A percentile compares a stretch with the other conserved stretches of the same genome.
Evolutionary conservation across 1,284 basidiomycete species (phyloP).

Genomic region (Pisolithus thermaeus): DNA sequence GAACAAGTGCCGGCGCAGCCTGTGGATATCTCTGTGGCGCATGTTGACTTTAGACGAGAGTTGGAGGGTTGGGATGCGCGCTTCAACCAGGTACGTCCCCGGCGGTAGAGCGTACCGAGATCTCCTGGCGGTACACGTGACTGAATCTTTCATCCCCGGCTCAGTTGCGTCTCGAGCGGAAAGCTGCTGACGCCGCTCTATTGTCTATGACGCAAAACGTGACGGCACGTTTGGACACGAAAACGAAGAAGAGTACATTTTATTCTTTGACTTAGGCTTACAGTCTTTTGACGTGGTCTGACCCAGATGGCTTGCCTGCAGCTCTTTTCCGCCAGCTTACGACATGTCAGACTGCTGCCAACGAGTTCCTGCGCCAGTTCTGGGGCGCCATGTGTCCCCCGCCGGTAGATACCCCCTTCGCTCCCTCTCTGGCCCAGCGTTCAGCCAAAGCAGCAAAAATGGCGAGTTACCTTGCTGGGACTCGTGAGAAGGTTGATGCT

Average conservation of each 20-base stretch:
- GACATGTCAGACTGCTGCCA: constrained; percentile 87
- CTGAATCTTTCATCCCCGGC: not conserved
- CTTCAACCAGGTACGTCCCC: constrained; percentile 47
- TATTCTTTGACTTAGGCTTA: not conserved
- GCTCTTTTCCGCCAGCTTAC: constrained; percentile 75
- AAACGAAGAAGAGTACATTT: constrained; percentile 56
- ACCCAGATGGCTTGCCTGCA: constrained; percentile 74
- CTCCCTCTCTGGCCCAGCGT: constrained; percentile 54
- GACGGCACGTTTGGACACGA: constrained; percentile 57
- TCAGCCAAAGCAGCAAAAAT: constrained; percentile 78
- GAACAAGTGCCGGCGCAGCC: constrained; percentile 28
- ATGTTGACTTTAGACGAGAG: constrained; percentile 42
- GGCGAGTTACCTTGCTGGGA: constrained; percentile 74
- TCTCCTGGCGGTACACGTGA: not conserved
- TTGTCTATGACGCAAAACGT: constrained; percentile 77
- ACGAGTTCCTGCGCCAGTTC: constrained; percentile 95
- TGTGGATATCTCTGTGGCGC: constrained; percentile 39
- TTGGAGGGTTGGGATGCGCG: constrained; percentile 54
- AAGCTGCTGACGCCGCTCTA: constrained; percentile 61
- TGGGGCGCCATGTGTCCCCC: constrained; percentile 88
- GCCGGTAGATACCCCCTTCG: constrained; percentile 47
- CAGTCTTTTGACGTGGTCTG: not conserved
- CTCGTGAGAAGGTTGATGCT: constrained; percentile 74
- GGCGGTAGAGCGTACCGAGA: not conserved
- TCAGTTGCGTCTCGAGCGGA: constrained; percentile 58